phyloP scores from a whole-genome alignment of 495 filamentous ascomycete genomes.

The Aspergillus indologenus region DNA sequence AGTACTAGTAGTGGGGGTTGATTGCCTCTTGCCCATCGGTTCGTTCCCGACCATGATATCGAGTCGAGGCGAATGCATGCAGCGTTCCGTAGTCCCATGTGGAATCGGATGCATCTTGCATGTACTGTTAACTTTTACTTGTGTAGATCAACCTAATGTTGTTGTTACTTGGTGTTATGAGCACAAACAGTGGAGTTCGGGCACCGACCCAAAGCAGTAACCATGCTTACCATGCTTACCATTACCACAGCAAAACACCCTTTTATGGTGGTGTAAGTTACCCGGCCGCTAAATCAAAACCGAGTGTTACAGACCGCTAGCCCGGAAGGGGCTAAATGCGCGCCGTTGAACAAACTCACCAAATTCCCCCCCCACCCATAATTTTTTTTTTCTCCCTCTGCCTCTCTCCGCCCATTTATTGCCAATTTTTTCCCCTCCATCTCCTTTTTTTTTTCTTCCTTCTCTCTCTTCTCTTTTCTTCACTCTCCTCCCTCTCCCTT shows the following conservation, averaged over 20 bases:
- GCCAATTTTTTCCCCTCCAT: conserved; percentile 13
- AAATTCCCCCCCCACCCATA: conserved; percentile 9
- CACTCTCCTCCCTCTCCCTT: conserved; percentile 23
- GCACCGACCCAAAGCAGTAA: background rate
- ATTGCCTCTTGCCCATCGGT: too few relatives aligned
- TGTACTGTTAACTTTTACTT: too few relatives aligned
- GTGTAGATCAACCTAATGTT: too few relatives aligned
- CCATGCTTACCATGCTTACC: background rate
- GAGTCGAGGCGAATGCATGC: too few relatives aligned
- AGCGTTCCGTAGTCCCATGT: too few relatives aligned
- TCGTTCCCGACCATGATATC: too few relatives aligned
- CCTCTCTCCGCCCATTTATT: conserved; percentile 20
- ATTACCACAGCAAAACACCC: background rate
- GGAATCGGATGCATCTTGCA: too few relatives aligned
- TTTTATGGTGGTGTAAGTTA: background rate
- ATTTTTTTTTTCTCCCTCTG: conserved; percentile 21
- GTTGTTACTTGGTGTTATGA: background rate
- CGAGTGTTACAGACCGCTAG: background rate
- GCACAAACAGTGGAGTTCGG: background rate
- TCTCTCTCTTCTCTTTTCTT: conserved; percentile 18
- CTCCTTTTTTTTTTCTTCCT: conserved; percentile 27
- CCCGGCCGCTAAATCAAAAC: background rate
- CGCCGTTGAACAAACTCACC: too few relatives aligned
- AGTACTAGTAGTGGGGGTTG: too few relatives aligned
- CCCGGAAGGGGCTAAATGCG: background rate